Evolutionary conservation across 2,329 filamentous ascomycete species (phyloP), one percentile per base, ranked within the genome.

Genomic region (Aureobasidium sp.): DNA sequence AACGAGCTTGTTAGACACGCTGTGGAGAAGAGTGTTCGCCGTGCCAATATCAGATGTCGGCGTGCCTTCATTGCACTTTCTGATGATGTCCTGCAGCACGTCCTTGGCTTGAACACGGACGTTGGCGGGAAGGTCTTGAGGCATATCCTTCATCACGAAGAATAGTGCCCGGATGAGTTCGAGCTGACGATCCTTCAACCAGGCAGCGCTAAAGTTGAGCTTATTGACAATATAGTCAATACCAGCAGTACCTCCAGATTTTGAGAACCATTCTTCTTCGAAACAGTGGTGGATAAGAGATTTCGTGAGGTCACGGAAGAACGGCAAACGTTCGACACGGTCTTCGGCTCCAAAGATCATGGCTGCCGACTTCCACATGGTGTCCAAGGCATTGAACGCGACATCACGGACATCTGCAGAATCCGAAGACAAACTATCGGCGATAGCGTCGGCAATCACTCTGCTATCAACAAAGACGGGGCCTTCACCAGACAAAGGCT

Each of bases 131-230:
- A 99, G 82, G 72, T 99, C 94, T 61, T 90, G 84, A 0, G 95
- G 94, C 83, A 97, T 97, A 72, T 99, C 94, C 76, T 99, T 99
- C 78, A 99, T 91, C 66, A 99, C 92, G 75, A 96, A 97, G 76
- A 96, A 87, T 61, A 99, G 80, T n/a, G 92, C 90, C 57, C 90
- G 86, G 63, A 94, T 87, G 68, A 97, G 92, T 63, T 97, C 91
- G 59, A 88, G 84, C 71, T 97, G 91, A 68, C 91, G 89, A 14
- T 87, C 84, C 22, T 85, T 81, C 37, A 99, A 80, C 91, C 94
- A 99, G 1, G 79, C 73, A 69, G 95, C 89, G 45, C 91, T 91
- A 51, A 99, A 81, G 59, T 93, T 87, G 61, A 97, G 79, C 67
- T 93, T 88, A 2, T 90, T 93, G 36, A 93, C 87, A 63, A 99